Percentiles rank a stretch among this genome's conserved stretches.
Evolutionary conservation across 2,329 filamentous ascomycete species (phyloP).

Genomic region (Parafenestella ontariensis): DNA sequence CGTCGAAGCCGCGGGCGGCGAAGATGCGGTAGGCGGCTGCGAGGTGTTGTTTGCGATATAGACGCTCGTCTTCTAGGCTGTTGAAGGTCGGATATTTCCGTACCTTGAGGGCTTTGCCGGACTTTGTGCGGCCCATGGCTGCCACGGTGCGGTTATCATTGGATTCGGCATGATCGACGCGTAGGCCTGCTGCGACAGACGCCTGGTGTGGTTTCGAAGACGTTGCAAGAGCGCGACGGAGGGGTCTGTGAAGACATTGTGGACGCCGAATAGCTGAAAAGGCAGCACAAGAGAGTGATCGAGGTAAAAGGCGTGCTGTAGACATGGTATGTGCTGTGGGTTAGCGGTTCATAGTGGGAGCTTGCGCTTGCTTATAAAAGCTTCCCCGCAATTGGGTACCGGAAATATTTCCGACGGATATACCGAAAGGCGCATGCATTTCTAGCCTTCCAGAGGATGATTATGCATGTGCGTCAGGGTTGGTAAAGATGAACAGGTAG

Average conservation of each 20-base stretch:
- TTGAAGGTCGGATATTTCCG: conserved; percentile 53
- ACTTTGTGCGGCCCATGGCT: conserved; percentile 56
- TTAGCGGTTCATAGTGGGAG: conserved; percentile 1
- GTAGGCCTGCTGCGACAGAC: conserved; percentile 22
- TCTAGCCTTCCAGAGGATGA: not conserved
- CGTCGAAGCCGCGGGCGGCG: conserved; percentile 49
- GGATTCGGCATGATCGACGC: conserved; percentile 45
- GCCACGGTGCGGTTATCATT: conserved; percentile 52
- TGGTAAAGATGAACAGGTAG: not conserved
- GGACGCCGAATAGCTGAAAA: not conserved
- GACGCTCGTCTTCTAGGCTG: conserved; percentile 49
- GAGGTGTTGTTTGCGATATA: conserved; percentile 56
- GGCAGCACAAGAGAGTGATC: not conserved
- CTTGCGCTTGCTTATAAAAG: not conserved
- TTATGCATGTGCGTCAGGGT: not conserved
- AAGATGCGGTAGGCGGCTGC: conserved; percentile 54
- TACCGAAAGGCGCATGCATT: not conserved
- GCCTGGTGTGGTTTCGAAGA: conserved; percentile 20
- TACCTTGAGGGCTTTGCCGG: conserved; percentile 56
- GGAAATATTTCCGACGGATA: conserved; percentile 1
- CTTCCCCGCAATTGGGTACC: conserved; percentile 9
- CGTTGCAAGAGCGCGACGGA: conserved; percentile 17
- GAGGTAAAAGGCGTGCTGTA: conserved; percentile 5
- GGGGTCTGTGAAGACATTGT: not conserved
- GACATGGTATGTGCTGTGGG: conserved; percentile 14